These are phyloP conservation scores for Ogataea methanolica DNA, from an alignment of 805 yeast species.

Conservation along the genomic window DNA sequence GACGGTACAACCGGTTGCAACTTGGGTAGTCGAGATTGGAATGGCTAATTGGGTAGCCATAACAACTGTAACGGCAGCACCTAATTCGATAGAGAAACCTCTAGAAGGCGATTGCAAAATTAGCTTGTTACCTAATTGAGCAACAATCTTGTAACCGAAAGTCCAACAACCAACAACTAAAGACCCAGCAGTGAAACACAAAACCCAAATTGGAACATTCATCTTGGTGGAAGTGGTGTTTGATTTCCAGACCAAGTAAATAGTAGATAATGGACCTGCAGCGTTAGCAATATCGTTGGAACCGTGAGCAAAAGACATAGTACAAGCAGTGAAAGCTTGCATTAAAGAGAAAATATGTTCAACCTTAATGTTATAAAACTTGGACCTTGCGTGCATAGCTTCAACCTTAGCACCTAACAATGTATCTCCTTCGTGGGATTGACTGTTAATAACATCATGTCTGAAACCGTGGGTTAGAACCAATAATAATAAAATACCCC, in stretches of 20 bases:
- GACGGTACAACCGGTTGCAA: constrained; percentile 75
- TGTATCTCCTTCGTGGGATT: constrained; percentile 33
- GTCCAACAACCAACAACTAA: constrained; percentile 68
- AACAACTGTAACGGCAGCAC: constrained; percentile 71
- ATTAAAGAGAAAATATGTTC: constrained; percentile 65
- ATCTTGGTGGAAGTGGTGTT: constrained; percentile 43
- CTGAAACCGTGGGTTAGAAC: constrained; percentile 55
- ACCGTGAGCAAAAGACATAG: constrained; percentile 81
- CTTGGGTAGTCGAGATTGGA: constrained; percentile 76
- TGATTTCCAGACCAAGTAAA: constrained; percentile 56
- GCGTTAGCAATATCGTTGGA: constrained; percentile 79
- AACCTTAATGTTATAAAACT: constrained; percentile 64
- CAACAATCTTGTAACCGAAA: constrained; percentile 63
- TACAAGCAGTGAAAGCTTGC: constrained; percentile 70
- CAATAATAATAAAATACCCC: constrained; percentile 50
- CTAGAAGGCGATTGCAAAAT: constrained; percentile 75
- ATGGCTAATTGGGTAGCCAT: constrained; percentile 70
- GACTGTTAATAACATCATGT: constrained; percentile 55
- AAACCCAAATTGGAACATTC: constrained; percentile 68
- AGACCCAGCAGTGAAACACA: constrained; percentile 62
- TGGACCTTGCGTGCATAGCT: constrained; percentile 51
- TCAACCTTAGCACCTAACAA: constrained; percentile 42
- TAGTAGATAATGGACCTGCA: constrained; percentile 67
- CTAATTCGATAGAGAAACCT: constrained; percentile 72
- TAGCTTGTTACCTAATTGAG: constrained; percentile 66